These are phyloP conservation scores for Lactarius evosmus DNA, from an alignment of 768 basidiomycete species.

Conservation along the genomic window DNA sequence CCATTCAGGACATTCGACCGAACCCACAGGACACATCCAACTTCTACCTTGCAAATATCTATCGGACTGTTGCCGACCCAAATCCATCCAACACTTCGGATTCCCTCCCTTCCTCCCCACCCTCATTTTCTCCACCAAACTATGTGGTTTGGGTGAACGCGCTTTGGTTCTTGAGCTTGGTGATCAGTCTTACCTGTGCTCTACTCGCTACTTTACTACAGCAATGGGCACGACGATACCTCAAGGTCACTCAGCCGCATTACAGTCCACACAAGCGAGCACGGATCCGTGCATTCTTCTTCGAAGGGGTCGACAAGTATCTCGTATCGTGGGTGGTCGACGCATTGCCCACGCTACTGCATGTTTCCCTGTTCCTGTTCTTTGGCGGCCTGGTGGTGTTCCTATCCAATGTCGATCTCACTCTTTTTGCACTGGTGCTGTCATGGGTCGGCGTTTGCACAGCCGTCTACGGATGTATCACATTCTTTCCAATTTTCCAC, in stretches of 20 bases:
- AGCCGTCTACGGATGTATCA: not conserved
- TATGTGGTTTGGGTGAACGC: not conserved
- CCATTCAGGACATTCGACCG: not conserved
- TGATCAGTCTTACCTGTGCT: not conserved
- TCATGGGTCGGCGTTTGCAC: not conserved
- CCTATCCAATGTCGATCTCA: not conserved
- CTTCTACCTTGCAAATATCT: not conserved
- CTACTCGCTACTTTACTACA: not conserved
- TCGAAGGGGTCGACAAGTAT: not conserved
- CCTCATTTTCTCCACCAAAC: not conserved
- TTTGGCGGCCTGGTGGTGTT: constrained; percentile 9
- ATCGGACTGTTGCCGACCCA: not conserved
- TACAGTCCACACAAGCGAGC: constrained; percentile 1
- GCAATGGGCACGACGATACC: not conserved
- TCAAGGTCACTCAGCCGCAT: not conserved
- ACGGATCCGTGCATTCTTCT: constrained; percentile 4
- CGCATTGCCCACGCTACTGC: constrained; percentile 11
- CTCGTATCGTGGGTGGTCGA: not conserved
- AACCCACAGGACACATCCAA: not conserved
- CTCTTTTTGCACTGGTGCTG: not conserved
- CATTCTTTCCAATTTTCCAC: no score
- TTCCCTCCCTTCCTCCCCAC: not conserved
- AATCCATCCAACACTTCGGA: not conserved
- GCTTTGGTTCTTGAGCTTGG: constrained; percentile 9
- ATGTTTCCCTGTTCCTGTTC: constrained; percentile 15